Evolutionary conservation across 1,139 yeast genomes (phyloP).

Genomic region (Candida sanyaensis): DNA sequence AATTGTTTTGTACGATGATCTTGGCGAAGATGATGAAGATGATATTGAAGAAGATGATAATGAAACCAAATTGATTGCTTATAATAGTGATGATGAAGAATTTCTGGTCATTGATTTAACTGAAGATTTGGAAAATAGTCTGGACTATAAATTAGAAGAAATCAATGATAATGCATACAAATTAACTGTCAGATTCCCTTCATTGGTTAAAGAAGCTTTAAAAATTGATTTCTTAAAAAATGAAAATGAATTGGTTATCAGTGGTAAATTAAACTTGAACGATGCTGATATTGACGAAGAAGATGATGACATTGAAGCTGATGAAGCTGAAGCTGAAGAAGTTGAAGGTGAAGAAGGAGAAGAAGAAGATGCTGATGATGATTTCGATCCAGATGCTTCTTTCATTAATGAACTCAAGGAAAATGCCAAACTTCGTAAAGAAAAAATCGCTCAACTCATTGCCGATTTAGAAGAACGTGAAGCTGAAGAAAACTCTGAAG

Average conservation of each 20-base stretch:
- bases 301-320: slow-evolving; percentile 14
- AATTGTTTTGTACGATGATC: slow-evolving; percentile 24
- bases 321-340: slow-evolving; percentile 16
- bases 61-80: slow-evolving; percentile 25
- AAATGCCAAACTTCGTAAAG: slow-evolving; percentile 23
- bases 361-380: slow-evolving; percentile 33
- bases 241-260: slow-evolving; percentile 45
- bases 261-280: slow-evolving; percentile 42
- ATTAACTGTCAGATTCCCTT: slow-evolving; percentile 46
- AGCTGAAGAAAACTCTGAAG: slow-evolving; percentile 34
- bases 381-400: slow-evolving; percentile 18
- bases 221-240: slow-evolving; percentile 43
- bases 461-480: not conserved
- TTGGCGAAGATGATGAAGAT: slow-evolving; percentile 23
- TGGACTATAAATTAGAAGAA: slow-evolving; percentile 47
- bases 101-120: slow-evolving; percentile 43
- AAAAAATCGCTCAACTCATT: slow-evolving; percentile 18
- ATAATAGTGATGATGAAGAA: slow-evolving; percentile 39
- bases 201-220: slow-evolving; percentile 44
- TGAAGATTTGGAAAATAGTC: slow-evolving; percentile 45
- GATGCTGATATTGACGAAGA: slow-evolving; percentile 19
- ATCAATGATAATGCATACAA: slow-evolving; percentile 43
- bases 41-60: slow-evolving; percentile 18
- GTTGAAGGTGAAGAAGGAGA: slow-evolving; percentile 21
- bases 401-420: slow-evolving; percentile 22